Evolutionary conservation across 108 stramenopile genomes (phyloP), one percentile per base, ranked within the genome.

Genomic region (Nitzschia sp.): DNA sequence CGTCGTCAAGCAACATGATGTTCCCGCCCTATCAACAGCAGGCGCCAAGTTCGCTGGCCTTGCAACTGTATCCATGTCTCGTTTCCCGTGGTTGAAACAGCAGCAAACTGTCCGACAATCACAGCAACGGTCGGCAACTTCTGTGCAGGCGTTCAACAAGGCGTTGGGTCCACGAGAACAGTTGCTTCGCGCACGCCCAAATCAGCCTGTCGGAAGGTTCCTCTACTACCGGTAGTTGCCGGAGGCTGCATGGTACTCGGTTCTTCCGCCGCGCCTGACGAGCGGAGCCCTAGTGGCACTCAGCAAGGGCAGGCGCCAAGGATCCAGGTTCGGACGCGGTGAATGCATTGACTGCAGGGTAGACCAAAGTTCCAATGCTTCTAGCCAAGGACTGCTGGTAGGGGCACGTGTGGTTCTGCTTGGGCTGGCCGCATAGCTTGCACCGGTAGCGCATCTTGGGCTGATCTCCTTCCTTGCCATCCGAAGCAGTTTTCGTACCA

Each of bases 381-480:
- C 92, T 65, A 26, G 80, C 84, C 46, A 93, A 46, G 6, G 87
- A 81, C 42, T 88, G 78, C 38, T 74, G 76, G 38, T 81, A 90
- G 0, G 88, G 79, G 59, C 92, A 93, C 15, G 72, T 71, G 74
- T 93, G 92, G 34, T 88, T 86, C 42, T 88, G 83, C 75, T 93
- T 93, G 18, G 82, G 79, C 68, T 86, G 85, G 17, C 92, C 92
- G 51, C 92, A 93, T 17, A 88, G 66, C 51, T 88, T 93, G 78
- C 92, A 93, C 29, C 84, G 66, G 60, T 93, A 90, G 36, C 83
- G 77, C 79, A 83, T 89, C 29, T 77, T 87, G 36, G 79, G 62
- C 46, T 72, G 55, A 53, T 61, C 47, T 13, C 66, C 54, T 1
- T 72, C 63, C 57, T 69, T 67, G 34, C 62, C 48, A 23, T 28